Evolutionary conservation across 768 basidiomycete genomes (phyloP), one percentile per base, ranked within the genome.

Genomic region (Suillus subaureus): DNA sequence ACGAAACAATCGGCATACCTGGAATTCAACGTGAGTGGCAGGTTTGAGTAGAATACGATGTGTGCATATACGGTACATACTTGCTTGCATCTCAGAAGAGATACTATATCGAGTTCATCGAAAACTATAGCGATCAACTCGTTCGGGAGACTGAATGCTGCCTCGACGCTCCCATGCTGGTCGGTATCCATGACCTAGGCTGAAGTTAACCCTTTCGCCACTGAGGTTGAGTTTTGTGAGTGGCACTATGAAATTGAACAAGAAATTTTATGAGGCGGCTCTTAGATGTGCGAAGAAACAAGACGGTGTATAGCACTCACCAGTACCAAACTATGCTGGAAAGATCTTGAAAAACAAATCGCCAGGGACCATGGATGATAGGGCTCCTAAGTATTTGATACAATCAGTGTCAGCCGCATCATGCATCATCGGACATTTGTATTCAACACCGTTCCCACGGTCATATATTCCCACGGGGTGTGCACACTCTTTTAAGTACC

Each of bases 1-100:
- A 54, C 67, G 62, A 42, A 78, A 77, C n/a, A 70, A 61, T 56
- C 68, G 72, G 69, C 76, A 80, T 63, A 76, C 77, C 75, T 71
- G 58, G 45, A 40, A 51, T 16, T 16, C 52, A 15, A 51, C 11
- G 31, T 45, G 33, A 58, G 12, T 13, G 31, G 39, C 13, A 3
- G 6, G 18, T 26, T 40, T 40, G 18, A 28, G 35, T 35, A 11
- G 33, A 45, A 35, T 23, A 21, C 4, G 4, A 21, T 0, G 23
- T 42, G n/a, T 31, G 61, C 73, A 65, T 51, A 51, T 51, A 51
- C 23, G 23, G 1, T 49, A 49, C 49, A 26, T 51, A 75, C 78
- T 51, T 72, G 71, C 61, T 61, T 72, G 57, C 77, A 73, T 61
- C 52, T 67, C 57, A 77, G 35, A 37, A 79, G 72, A 47, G 74